These are phyloP conservation scores for Heracleum sosnowskyi DNA, from an alignment of 129 eudicot genomes.

Conservation along the genomic window DNA sequence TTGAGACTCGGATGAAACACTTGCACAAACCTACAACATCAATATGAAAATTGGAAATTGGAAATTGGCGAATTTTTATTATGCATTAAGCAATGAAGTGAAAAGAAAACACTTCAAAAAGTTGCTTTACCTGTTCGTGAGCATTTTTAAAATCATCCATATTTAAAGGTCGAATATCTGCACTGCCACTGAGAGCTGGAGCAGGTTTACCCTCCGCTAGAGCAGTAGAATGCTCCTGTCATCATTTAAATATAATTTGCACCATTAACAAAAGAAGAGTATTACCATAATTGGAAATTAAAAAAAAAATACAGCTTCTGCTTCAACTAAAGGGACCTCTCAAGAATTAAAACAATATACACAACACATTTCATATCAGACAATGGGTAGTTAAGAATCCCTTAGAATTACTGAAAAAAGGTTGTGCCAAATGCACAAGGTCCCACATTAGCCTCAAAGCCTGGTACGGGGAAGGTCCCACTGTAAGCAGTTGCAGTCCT, in stretches of 20 bases:
- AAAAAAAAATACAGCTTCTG: not conserved
- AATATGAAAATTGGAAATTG: not conserved
- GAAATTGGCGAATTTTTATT: not conserved
- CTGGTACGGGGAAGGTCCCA: not conserved
- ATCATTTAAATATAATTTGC: constrained; percentile 8
- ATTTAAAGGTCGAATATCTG: constrained; percentile 75
- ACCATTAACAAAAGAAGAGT: not conserved
- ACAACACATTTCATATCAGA: not conserved
- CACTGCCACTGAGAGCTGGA: constrained; percentile 67
- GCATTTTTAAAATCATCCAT: constrained; percentile 77
- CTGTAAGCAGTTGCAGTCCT: not conserved
- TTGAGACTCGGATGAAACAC: constrained; percentile 70
- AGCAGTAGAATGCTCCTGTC: constrained; percentile 72
- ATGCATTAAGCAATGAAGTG: not conserved
- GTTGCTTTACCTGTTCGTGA: constrained; percentile 57
- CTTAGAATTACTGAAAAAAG: not conserved
- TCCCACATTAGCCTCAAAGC: not conserved
- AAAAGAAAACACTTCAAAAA: not conserved
- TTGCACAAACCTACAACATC: constrained; percentile 64
- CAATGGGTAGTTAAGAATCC: not conserved
- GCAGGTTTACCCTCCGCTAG: constrained; percentile 67
- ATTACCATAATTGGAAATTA: not conserved
- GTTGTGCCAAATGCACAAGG: not conserved
- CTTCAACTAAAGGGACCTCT: not conserved
- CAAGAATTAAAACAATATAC: not conserved